Conservation (phyloP, 2,329 filamentous ascomycete species). For the Rhinocladiella similis region DNA sequence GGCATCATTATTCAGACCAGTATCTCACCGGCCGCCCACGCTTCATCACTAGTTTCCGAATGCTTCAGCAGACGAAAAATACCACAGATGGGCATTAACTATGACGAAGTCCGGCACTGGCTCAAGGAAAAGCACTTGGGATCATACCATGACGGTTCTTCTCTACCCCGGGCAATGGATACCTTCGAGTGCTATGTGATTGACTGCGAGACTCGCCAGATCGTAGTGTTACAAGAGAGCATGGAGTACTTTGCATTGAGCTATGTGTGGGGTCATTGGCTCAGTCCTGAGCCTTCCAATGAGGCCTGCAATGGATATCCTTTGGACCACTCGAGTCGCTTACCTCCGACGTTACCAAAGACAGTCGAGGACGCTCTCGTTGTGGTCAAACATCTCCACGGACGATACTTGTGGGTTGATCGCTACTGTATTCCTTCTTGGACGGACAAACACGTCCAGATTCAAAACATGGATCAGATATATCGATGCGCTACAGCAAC, state of each 20-base stretch:
- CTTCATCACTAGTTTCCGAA: too few species aligned
- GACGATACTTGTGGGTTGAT: background rate
- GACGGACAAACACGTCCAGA: background rate
- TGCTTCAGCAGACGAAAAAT: too few species aligned
- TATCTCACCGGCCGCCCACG: too few species aligned
- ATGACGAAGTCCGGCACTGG: background rate
- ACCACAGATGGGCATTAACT: too few species aligned
- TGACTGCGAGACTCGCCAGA: background rate
- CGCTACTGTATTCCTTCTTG: background rate
- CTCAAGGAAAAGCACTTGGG: background rate
- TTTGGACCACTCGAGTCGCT: too few species aligned
- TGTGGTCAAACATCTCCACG: background rate
- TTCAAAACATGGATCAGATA: background rate
- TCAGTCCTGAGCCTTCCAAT: background rate
- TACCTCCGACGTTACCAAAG: background rate
- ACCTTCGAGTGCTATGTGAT: background rate
- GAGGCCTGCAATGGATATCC: background rate
- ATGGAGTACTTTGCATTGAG: background rate
- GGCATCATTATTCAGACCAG: too few species aligned
- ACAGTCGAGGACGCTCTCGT: background rate
- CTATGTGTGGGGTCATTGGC: slow-evolving; percentile 1
- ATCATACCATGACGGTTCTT: background rate
- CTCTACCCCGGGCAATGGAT: background rate
- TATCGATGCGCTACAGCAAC: background rate
- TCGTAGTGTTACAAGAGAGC: background rate